These are phyloP conservation scores for Karstenula rhodostoma DNA, from an alignment of 2,329 filamentous ascomycete genomes.

Conservation along the genomic window DNA sequence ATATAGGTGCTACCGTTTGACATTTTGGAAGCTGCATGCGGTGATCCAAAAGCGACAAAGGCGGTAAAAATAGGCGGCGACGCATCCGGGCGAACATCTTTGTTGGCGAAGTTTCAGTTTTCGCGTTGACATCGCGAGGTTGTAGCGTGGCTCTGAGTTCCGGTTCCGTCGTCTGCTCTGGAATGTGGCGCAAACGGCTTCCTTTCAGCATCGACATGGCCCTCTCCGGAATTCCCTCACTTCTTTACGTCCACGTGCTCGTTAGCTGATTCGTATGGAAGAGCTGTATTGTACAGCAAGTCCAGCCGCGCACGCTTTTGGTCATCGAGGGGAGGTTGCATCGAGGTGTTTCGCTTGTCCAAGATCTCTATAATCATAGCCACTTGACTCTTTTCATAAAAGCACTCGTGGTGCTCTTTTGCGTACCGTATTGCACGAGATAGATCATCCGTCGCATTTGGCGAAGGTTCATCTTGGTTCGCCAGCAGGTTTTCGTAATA, in stretches of 20 bases:
- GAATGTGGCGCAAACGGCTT: slow-evolving; percentile 28
- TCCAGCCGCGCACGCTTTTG: background rate
- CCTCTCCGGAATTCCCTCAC: background rate
- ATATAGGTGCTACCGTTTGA: slow-evolving; percentile 18
- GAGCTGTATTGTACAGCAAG: background rate
- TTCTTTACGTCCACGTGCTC: background rate
- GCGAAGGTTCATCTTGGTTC: slow-evolving; percentile 28
- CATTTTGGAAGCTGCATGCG: slow-evolving; percentile 29
- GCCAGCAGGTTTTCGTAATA: slow-evolving; percentile 35
- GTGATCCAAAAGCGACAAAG: slow-evolving; percentile 20
- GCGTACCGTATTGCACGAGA: slow-evolving; percentile 34
- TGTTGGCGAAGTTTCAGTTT: slow-evolving; percentile 24
- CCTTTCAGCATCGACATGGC: slow-evolving; percentile 9
- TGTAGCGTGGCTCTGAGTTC: slow-evolving; percentile 18
- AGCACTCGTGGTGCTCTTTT: slow-evolving; percentile 32
- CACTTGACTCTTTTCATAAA: slow-evolving; percentile 30
- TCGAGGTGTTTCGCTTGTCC: background rate
- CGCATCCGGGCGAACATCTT: slow-evolving; percentile 30
- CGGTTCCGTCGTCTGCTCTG: slow-evolving; percentile 27
- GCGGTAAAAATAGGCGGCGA: slow-evolving; percentile 23
- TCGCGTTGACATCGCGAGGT: slow-evolving; percentile 11
- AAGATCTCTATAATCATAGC: slow-evolving; percentile 29
- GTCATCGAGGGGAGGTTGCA: background rate
- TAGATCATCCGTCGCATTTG: slow-evolving; percentile 23
- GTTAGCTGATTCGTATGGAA: background rate